Base-by-base conservation (phyloP, 768 basidiomycete species). In the Myochromella boudieri region DNA sequence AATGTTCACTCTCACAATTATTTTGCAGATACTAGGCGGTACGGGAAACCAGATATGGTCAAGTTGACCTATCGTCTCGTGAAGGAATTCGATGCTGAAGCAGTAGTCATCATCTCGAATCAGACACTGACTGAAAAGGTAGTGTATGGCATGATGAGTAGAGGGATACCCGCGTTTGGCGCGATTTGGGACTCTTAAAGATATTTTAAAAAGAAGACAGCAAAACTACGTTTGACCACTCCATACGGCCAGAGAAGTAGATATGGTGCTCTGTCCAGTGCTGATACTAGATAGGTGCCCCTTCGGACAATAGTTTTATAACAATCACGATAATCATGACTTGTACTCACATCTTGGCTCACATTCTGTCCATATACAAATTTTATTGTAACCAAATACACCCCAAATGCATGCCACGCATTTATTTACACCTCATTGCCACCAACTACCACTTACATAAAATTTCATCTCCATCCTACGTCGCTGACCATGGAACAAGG, bases 21-120 rank as follows among this genome's bases (percentile, higher is more conserved):
- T 8, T 27, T 32, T 34, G 26, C 44, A 75, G 74, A 77, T 49
- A 76, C 75, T 21, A 66, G 72, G 17, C 63, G 58, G 34, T 66
- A 75, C 48, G 74, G 74, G 4, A 74, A 75, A 54, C 74, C 75
- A 9, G 75, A 76, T 58, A 76, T 76, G 74, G 69, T 76, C 46
- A 72, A 73, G 48, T 54, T 76, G 42, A 74, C 72, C 6, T 70
- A 70, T 32, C 71, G 71, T 28, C 64, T 77, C 27, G 71, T 75
- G 20, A 64, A 65, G 18, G 74, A 77, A 48, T 77, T 73, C 60
- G 62, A 76, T 32, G 75, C 75, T 7, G 74, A 76, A 58, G 80
- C 80, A 2, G 80, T 83, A 12, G 74, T 73, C 43, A 70, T 82
- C 31, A 83, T 82, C 44, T 80, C 80, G 15, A 83, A 83, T 58